Conservation (phyloP, 768 basidiomycete genomes). For the Podaxis sp. region DNA sequence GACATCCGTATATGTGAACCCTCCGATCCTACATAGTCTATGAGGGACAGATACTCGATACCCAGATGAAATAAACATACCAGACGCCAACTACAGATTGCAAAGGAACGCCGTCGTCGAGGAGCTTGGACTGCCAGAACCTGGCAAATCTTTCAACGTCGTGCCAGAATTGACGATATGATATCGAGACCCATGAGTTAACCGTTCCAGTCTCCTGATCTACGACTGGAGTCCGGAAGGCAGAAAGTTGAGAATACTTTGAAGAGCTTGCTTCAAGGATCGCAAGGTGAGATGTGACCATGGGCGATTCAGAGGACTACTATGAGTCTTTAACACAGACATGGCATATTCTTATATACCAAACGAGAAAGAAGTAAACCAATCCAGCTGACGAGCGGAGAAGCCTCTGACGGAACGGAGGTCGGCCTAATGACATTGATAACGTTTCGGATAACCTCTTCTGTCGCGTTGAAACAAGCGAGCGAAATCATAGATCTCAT, state of each 20-base stretch:
- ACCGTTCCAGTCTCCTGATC: constrained; percentile 42
- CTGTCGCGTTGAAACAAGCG: constrained; percentile 8
- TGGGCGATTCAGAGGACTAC: constrained; percentile 24
- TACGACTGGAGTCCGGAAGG: constrained; percentile 59
- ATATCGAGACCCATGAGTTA: constrained; percentile 58
- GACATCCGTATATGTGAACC: constrained; percentile 69
- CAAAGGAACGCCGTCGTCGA: constrained; percentile 41
- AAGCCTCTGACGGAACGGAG: constrained; percentile 14
- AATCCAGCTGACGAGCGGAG: constrained; percentile 3
- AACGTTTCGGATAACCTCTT: constrained; percentile 9
- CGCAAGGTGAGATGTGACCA: constrained; percentile 58
- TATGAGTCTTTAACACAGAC: constrained; percentile 6
- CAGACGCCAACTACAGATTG: constrained; percentile 72
- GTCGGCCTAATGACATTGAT: not conserved
- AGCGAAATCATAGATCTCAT: not conserved
- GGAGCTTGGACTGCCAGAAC: constrained; percentile 58
- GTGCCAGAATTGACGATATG: constrained; percentile 61
- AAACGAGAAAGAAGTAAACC: not conserved
- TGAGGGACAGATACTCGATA: constrained; percentile 11
- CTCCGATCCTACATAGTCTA: constrained; percentile 55
- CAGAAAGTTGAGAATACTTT: constrained; percentile 46
- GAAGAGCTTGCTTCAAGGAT: constrained; percentile 56
- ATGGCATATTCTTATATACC: constrained; percentile 3
- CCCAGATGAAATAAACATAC: constrained; percentile 39
- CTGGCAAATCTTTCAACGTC: constrained; percentile 68